Conservation (phyloP, 2,329 filamentous ascomycete species). For the Ceratocystis destructans region DNA sequence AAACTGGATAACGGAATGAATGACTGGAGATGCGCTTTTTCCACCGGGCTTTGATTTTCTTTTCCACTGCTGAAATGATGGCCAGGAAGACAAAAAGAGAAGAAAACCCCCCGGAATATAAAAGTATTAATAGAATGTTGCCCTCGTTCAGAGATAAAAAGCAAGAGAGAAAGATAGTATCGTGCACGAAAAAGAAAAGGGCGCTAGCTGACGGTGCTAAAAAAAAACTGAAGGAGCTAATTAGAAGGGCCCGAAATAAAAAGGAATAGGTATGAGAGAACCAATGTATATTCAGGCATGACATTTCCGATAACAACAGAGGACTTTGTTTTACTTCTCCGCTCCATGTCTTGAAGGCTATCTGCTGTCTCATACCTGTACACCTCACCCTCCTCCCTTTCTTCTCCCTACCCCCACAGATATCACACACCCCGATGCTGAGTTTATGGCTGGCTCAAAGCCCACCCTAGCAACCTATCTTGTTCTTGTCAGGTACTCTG, state of each 20-base stretch:
- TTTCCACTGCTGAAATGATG: not conserved
- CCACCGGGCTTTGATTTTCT: too few relatives aligned
- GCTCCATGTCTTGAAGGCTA: not conserved
- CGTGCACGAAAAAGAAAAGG: not conserved
- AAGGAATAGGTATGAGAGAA: not conserved
- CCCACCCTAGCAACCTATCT: not conserved
- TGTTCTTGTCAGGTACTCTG: not conserved
- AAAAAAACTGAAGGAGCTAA: not conserved
- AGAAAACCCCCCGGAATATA: not conserved
- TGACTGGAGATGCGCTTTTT: too few relatives aligned
- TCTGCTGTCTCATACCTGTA: not conserved
- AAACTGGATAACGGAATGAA: too few relatives aligned
- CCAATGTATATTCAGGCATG: not conserved
- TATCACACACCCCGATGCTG: not conserved
- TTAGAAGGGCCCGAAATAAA: not conserved
- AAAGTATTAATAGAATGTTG: not conserved
- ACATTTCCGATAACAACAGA: not conserved
- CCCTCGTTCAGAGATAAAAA: not conserved
- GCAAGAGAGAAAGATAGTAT: not conserved
- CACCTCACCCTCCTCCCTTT: not conserved
- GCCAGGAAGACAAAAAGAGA: not conserved
- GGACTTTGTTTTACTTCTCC: not conserved
- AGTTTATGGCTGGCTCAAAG: not conserved
- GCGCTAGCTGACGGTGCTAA: not conserved
- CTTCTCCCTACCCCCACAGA: not conserved